These are phyloP conservation scores for Exserohilum rostratum DNA, from an alignment of 2,329 filamentous ascomycete species.

Conservation along the genomic window DNA sequence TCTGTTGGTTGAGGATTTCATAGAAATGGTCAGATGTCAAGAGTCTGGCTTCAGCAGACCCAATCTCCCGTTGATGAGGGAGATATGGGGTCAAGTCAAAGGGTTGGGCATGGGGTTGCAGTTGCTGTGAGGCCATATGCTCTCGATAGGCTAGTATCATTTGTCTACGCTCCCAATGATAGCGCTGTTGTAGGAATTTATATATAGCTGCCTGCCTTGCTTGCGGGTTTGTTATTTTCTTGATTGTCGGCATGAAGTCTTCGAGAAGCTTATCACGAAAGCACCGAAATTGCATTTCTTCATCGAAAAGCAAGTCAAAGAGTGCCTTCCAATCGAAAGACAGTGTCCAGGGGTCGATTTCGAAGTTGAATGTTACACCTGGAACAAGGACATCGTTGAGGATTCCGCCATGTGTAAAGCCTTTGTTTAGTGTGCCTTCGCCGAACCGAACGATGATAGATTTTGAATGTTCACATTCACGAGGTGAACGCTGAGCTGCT, in stretches of 20 bases:
- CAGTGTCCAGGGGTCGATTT: neutral
- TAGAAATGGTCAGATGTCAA: too few relatives aligned
- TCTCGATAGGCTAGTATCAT: neutral
- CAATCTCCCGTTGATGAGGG: neutral
- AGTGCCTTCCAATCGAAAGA: slow-evolving; percentile 9
- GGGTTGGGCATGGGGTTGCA: neutral
- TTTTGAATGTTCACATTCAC: neutral
- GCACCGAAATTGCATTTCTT: slow-evolving; percentile 1
- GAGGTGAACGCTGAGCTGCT: neutral
- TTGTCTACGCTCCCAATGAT: neutral
- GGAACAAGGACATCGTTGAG: slow-evolving; percentile 4
- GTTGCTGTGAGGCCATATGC: neutral
- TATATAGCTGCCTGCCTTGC: neutral
- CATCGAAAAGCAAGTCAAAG: slow-evolving; percentile 7
- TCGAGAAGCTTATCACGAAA: neutral
- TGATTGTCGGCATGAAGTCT: neutral
- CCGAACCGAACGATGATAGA: neutral
- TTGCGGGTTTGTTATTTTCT: too few relatives aligned
- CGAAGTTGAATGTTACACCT: neutral
- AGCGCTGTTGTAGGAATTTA: neutral
- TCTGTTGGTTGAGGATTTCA: neutral
- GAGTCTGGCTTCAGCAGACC: too few relatives aligned
- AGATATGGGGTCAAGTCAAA: neutral
- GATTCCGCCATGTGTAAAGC: slow-evolving; percentile 6
- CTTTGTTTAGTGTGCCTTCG: neutral